These are phyloP conservation scores for Apiosordaria backusii DNA, from an alignment of 495 filamentous ascomycete species.

Conservation along the genomic window DNA sequence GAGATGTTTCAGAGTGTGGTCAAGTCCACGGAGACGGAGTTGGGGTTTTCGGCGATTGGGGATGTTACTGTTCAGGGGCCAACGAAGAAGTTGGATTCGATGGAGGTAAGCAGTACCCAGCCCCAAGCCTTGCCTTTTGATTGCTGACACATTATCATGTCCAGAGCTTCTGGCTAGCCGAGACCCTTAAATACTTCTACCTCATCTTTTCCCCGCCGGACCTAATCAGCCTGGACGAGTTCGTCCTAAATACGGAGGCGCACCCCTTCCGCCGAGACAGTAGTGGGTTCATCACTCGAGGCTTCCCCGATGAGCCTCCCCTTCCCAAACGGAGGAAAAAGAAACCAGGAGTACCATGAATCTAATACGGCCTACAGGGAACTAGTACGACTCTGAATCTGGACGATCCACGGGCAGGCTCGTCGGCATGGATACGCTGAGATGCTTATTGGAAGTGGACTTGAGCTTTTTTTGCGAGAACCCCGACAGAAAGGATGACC, in stretches of 20 bases:
- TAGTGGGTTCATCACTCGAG: neutral
- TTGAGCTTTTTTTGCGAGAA: neutral
- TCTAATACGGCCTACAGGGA: neutral
- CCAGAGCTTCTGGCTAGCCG: constrained; percentile 47
- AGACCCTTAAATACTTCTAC: constrained; percentile 62
- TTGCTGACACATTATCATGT: neutral
- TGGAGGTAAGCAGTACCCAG: constrained; percentile 40
- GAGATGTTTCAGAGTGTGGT: constrained; percentile 67
- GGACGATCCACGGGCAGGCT: neutral
- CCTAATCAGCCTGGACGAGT: constrained; percentile 65
- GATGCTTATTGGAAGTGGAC: neutral
- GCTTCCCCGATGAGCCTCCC: neutral
- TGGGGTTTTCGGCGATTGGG: constrained; percentile 55
- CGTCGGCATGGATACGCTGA: neutral
- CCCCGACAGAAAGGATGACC: neutral
- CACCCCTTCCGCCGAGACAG: constrained; percentile 57
- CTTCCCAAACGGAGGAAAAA: neutral
- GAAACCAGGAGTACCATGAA: neutral
- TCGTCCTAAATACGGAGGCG: constrained; percentile 85
- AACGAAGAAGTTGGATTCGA: constrained; percentile 43
- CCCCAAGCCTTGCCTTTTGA: neutral
- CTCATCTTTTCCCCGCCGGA: constrained; percentile 72
- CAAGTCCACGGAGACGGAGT: constrained; percentile 56
- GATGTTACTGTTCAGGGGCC: constrained; percentile 43
- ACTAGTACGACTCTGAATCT: neutral